Conservation (phyloP, 805 yeast species). For the Candida manassasensis region DNA sequence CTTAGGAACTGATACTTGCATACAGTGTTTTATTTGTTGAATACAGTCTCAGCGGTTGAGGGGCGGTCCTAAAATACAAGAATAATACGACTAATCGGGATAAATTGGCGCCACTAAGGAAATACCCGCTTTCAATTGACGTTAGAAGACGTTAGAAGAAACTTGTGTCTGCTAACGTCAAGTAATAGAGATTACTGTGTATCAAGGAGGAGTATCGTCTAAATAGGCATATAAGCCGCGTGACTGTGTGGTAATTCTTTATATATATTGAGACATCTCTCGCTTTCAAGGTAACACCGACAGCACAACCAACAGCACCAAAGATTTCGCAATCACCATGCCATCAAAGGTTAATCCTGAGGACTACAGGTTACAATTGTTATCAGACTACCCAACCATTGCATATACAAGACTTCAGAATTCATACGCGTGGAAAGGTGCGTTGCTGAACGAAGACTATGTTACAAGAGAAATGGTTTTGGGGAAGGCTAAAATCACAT, state of each 20-base stretch:
- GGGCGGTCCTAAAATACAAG: too few species aligned
- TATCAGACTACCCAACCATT: constrained; percentile 21
- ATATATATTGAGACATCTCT: too few species aligned
- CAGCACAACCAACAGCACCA: too few species aligned
- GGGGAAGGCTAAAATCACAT: constrained; percentile 17
- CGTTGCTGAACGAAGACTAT: constrained; percentile 29
- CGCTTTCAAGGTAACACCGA: too few species aligned
- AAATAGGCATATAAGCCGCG: too few species aligned
- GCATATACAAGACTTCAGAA: constrained; percentile 32
- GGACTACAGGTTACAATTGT: constrained; percentile 13
- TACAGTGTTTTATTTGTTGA: too few species aligned
- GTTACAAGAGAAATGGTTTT: constrained; percentile 29
- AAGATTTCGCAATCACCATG: too few species aligned
- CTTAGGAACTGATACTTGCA: too few species aligned
- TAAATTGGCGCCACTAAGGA: not conserved
- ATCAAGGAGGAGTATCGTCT: too few species aligned
- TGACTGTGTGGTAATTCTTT: too few species aligned
- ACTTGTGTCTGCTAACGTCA: not conserved
- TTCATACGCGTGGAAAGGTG: constrained; percentile 33
- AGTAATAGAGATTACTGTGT: not conserved
- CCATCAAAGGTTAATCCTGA: constrained; percentile 4
- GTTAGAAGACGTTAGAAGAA: constrained; percentile 4
- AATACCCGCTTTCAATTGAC: constrained; percentile 8
- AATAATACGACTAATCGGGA: not conserved
- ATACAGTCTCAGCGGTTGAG: too few species aligned